phyloP scores from a whole-genome alignment of 345 rosid species.

The Eucalyptus erythrocorys region DNA sequence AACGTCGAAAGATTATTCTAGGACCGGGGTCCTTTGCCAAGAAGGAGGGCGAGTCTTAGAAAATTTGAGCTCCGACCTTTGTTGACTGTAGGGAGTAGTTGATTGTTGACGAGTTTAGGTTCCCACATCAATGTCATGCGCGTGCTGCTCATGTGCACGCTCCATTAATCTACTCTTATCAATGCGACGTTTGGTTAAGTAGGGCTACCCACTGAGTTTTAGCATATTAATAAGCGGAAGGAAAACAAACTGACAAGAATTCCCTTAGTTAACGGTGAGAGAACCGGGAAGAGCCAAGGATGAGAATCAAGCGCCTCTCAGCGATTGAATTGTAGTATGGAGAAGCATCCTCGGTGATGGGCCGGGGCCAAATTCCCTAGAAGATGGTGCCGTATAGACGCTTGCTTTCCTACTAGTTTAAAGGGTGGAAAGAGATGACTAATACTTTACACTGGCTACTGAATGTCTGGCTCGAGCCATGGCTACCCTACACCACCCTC shows the following conservation, averaged over 20 bases:
- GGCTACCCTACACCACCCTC: background rate
- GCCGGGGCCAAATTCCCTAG: too few relatives aligned
- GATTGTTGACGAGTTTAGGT: background rate
- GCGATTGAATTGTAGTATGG: too few relatives aligned
- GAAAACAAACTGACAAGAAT: too few relatives aligned
- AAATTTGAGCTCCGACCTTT: background rate
- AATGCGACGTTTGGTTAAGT: too few relatives aligned
- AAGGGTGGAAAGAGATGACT: background rate
- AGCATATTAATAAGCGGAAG: too few relatives aligned
- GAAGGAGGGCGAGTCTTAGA: background rate
- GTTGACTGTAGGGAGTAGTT: background rate
- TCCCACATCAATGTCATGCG: background rate
- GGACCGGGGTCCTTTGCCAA: background rate
- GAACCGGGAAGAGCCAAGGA: too few relatives aligned
- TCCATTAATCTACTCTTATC: too few relatives aligned
- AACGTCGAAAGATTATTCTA: background rate
- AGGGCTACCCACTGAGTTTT: too few relatives aligned
- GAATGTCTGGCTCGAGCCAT: accelerated
- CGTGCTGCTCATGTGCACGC: too few relatives aligned
- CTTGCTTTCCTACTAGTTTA: background rate
- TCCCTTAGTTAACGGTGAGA: too few relatives aligned
- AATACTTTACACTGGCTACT: accelerated
- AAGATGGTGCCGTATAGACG: background rate
- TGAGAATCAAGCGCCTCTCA: too few relatives aligned
- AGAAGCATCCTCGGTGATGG: too few relatives aligned